Conservation (phyloP, 106 monocot species). For the Allium cepa region DNA sequence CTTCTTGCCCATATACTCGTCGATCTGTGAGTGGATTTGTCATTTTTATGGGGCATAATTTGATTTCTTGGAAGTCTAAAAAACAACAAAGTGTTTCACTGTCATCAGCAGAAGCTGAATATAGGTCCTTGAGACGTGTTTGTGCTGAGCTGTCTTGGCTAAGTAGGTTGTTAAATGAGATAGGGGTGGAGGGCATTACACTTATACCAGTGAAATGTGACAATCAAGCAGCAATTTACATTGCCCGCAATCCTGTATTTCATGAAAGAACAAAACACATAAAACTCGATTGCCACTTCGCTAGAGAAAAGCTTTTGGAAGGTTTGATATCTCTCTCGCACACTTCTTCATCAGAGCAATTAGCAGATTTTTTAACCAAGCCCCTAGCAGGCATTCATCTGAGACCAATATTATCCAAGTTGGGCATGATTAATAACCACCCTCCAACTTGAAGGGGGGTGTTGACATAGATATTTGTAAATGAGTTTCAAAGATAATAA, state of each 20-base stretch:
- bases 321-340: not conserved
- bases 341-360: not conserved
- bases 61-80: slow-evolving; percentile 11
- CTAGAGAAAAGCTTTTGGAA: not conserved
- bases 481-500: no score
- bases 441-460: not conserved
- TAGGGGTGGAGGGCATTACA: not conserved
- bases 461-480: no score
- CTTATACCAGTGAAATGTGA: slow-evolving; percentile 1
- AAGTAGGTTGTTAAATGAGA: not conserved
- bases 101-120: slow-evolving; percentile 12
- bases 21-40: not conserved
- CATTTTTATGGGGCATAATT: not conserved
- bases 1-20: not conserved
- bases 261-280: not conserved
- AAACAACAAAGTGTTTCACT: slow-evolving; percentile 3
- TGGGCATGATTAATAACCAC: not conserved
- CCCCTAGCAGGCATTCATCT: not conserved
- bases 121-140: not conserved
- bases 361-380: slow-evolving; percentile 7
- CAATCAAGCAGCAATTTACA: slow-evolving; percentile 2
- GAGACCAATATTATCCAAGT: not conserved
- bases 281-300: not conserved
- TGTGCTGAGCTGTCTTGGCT: not conserved
- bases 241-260: not conserved